Conservation (phyloP, 805 yeast genomes). For the Phaffomyces thermotolerans region DNA sequence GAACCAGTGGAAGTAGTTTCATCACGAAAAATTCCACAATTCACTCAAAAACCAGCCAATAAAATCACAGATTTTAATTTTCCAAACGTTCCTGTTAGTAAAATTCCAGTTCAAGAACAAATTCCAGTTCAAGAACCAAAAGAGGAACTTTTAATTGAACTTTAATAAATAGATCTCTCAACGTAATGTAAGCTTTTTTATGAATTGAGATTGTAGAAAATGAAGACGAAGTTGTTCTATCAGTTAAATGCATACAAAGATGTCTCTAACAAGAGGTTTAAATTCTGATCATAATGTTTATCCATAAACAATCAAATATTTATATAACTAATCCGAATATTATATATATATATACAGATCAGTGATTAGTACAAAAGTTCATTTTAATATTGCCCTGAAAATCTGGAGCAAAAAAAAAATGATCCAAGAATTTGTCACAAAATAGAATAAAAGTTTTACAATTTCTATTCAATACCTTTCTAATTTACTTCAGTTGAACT, state of each 20-base stretch:
- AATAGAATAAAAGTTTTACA: neutral
- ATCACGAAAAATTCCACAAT: conserved; percentile 6
- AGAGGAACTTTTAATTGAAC: conserved; percentile 20
- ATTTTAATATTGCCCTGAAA: neutral
- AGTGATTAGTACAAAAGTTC: too few species aligned
- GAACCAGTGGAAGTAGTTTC: conserved; percentile 5
- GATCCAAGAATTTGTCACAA: neutral
- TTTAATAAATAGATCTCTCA: conserved; percentile 24
- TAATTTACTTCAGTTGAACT: neutral
- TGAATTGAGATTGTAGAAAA: too few species aligned
- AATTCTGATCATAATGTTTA: too few species aligned
- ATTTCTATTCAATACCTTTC: neutral
- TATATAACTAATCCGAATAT: too few species aligned
- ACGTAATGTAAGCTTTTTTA: neutral
- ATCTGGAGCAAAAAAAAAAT: neutral
- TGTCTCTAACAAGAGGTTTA: too few species aligned
- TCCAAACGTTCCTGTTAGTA: conserved; percentile 34
- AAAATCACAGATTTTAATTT: conserved; percentile 31
- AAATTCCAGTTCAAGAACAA: conserved; percentile 5
- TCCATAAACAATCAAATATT: too few species aligned
- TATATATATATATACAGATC: too few species aligned
- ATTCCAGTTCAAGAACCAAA: conserved; percentile 2
- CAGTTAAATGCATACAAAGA: too few species aligned
- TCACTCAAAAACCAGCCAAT: neutral
- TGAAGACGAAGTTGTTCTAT: too few species aligned